A percentile compares a stretch with the other conserved stretches of the same genome.
These are phyloP conservation scores for Rhizophagus sp. DNA, from an alignment of 192 early-diverging fungal genomes.

Conservation along the genomic window DNA sequence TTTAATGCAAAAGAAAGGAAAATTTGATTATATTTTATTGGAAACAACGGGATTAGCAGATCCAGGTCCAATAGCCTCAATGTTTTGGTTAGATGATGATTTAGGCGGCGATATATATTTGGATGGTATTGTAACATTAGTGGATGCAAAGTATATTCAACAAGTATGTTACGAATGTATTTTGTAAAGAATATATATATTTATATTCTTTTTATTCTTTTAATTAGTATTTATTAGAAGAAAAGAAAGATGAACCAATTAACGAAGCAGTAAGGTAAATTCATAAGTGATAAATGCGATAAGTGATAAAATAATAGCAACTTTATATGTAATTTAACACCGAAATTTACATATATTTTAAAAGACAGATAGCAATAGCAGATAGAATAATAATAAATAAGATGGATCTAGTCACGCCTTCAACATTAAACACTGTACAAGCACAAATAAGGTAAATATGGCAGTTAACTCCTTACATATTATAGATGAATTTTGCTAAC, in stretches of 20 bases:
- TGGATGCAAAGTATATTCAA: constrained; percentile 73
- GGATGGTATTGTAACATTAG: constrained; percentile 88
- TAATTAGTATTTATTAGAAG: constrained; percentile 17
- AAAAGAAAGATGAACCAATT: constrained; percentile 58
- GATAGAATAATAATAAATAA: constrained; percentile 92
- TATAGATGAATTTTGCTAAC: constrained; percentile 10
- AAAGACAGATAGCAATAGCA: constrained; percentile 80
- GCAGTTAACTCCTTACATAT: not conserved
- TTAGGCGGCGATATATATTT: constrained; percentile 87
- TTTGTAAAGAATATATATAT: not conserved
- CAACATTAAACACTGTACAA: constrained; percentile 47
- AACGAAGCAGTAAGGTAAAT: constrained; percentile 76
- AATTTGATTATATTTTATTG: constrained; percentile 94
- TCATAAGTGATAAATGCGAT: not conserved
- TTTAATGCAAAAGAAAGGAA: constrained; percentile 87
- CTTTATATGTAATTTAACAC: not conserved
- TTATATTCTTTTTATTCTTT: not conserved
- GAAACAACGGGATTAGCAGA: constrained; percentile 90
- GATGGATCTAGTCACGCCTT: constrained; percentile 63
- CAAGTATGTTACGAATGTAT: constrained; percentile 39
- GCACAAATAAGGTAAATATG: constrained; percentile 40
- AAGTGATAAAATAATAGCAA: not conserved
- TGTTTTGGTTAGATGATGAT: constrained; percentile 97
- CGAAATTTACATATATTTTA: not conserved
- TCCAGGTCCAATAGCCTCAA: constrained; percentile 84